Base-by-base conservation (phyloP, 2,329 filamentous ascomycete species). In the Fusarium piperis region DNA sequence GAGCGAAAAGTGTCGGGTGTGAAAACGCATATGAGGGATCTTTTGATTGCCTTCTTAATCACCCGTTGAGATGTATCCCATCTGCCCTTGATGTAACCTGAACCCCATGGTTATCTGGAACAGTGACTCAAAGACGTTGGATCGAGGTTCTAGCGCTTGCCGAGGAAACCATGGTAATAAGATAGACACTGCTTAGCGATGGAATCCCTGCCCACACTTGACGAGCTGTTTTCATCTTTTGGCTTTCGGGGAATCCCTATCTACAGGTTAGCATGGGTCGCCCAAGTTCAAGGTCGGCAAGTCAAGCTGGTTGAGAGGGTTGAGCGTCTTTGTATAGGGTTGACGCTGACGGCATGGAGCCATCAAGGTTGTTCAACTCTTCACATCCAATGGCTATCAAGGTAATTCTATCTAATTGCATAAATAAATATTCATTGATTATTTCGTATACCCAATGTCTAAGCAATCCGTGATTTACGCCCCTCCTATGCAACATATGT, bases 61-160 rank as follows among this genome's bases (percentile, higher is more conserved):
- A 8, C 16, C 12, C 30, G 16, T 48, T 13, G 15, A n/a, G 44
- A 48, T n/a, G 9, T 12, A 12, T 28, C 6, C 10, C 10, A 8
- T 30, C 23, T 18, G 44, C 26, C 3, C 16, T 28, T 28, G 44
- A n/a, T 48, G 23, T 9, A 28, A n/a, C 9, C 10, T 8, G 41
- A 28, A 7, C 38, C n/a, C 18, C n/a, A 11, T 3, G 3, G 2
- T 9, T 28, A 5, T 2, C 41, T 11, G 23, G 41, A 76, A 66
- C 9, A 72, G 78, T 6, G 76, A 51, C 52, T 78, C 1, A 74
- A 72, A 32, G 77, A 78, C 20, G 32, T 78, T 1, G 77, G 0
- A 58, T 66, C 11, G 61, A 71, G 3, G 69, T 80, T 4, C 35
- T 69, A 0, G 70, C 18, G 13, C 18, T 28, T 11, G 41, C 10